Percentiles rank a stretch among this genome's conserved stretches.
These are phyloP conservation scores for Plasmodium coatneyi DNA, from an alignment of 169 alveolate genomes.

Conservation along the genomic window DNA sequence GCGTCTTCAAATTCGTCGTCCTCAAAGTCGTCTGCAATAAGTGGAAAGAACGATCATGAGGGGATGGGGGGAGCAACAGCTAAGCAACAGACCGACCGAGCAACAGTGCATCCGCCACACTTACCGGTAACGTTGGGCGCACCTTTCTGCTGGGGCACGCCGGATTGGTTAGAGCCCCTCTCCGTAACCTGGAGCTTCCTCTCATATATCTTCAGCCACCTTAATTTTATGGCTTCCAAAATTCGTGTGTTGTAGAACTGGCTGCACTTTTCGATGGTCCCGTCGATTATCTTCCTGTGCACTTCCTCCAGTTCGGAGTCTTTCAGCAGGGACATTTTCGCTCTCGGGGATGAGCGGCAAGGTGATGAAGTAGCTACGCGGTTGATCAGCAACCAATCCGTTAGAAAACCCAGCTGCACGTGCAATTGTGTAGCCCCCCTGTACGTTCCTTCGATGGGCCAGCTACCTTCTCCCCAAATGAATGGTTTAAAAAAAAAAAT, in stretches of 20 bases:
- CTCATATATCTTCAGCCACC: slow-evolving; percentile 60
- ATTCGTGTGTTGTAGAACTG: slow-evolving; percentile 51
- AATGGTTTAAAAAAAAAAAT: neutral
- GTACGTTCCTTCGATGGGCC: neutral
- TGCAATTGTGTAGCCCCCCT: neutral
- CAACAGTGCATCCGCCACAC: neutral
- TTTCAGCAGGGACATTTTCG: slow-evolving; percentile 38
- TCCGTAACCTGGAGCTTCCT: slow-evolving; percentile 19
- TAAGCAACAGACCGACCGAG: neutral
- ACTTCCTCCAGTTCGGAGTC: slow-evolving; percentile 40
- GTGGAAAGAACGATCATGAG: neutral
- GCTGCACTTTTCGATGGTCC: slow-evolving; percentile 50
- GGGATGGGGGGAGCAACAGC: neutral
- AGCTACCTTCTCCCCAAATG: neutral
- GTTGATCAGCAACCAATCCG: neutral
- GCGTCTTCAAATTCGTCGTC: slow-evolving; percentile 73
- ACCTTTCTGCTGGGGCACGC: neutral
- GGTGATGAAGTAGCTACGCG: neutral
- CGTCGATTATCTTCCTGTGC: slow-evolving; percentile 57
- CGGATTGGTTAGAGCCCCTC: neutral
- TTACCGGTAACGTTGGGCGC: neutral
- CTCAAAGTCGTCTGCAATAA: slow-evolving; percentile 20
- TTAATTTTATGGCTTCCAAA: slow-evolving; percentile 41
- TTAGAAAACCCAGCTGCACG: neutral
- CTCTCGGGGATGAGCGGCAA: neutral